Percentiles rank a stretch among this genome's conserved stretches.
These are phyloP conservation scores for Lachancea dasiensis DNA, from an alignment of 805 yeast species.

Conservation along the genomic window DNA sequence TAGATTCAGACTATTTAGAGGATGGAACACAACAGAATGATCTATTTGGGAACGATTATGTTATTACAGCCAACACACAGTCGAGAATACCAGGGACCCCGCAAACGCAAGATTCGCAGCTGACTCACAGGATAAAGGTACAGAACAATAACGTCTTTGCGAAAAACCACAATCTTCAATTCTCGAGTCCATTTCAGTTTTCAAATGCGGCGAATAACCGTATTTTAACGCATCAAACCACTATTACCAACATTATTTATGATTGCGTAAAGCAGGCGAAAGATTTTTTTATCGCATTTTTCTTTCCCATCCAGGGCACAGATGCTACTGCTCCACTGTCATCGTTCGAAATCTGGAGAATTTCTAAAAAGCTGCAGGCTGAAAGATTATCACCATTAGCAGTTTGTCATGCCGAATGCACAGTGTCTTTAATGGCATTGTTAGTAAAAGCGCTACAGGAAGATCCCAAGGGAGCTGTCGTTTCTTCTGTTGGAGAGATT, in stretches of 20 bases:
- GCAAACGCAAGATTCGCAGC: conserved; percentile 8
- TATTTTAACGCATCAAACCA: conserved; percentile 25
- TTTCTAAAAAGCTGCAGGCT: conserved; percentile 44
- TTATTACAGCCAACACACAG: conserved; percentile 11
- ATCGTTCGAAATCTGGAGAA: conserved; percentile 25
- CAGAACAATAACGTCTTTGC: conserved; percentile 22
- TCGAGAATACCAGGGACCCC: conserved; percentile 18
- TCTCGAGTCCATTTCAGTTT: conserved; percentile 8
- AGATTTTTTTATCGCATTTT: conserved; percentile 14
- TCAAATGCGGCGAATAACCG: conserved; percentile 21
- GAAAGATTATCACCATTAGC: conserved; percentile 57
- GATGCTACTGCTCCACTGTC: conserved; percentile 16
- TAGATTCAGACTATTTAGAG: neutral
- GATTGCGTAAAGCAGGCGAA: conserved; percentile 13
- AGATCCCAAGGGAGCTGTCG: conserved; percentile 51
- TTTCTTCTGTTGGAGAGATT: conserved; percentile 51
- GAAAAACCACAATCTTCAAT: conserved; percentile 6
- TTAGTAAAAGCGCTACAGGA: conserved; percentile 52
- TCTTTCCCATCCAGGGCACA: conserved; percentile 21
- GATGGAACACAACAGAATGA: conserved; percentile 7
- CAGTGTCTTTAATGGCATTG: conserved; percentile 50
- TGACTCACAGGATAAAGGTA: conserved; percentile 21
- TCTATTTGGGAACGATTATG: conserved; percentile 34
- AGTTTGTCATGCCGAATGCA: conserved; percentile 58
- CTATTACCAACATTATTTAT: conserved; percentile 14